These are phyloP conservation scores for Gillenia trifoliata DNA, from an alignment of 306 rosid species.

Conservation along the genomic window DNA sequence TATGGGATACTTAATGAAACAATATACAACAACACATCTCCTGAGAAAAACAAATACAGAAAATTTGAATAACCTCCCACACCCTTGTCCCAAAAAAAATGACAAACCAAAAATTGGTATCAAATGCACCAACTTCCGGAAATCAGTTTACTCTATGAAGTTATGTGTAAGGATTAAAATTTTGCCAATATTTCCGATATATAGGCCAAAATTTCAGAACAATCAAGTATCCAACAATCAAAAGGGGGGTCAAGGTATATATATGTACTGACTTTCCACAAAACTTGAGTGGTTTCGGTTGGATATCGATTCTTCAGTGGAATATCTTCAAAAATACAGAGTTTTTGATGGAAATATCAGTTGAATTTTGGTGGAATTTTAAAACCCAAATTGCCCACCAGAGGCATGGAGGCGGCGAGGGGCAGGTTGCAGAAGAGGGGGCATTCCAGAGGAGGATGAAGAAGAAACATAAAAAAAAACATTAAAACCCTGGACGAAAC, in stretches of 20 bases:
- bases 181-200: background rate
- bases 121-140: background rate
- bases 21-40: background rate
- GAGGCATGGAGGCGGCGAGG: background rate
- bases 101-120: background rate
- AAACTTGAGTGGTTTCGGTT: background rate
- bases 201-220: background rate
- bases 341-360: background rate
- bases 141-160: background rate
- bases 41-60: background rate
- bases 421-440: background rate
- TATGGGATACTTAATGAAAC: background rate
- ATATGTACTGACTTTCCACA: background rate
- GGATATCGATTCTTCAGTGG: background rate
- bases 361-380: background rate
- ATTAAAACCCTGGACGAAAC: too few relatives aligned
- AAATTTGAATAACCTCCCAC: background rate
- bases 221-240: too few relatives aligned
- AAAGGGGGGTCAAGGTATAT: too few relatives aligned
- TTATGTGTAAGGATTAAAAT: background rate
- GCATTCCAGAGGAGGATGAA: background rate
- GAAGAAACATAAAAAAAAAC: background rate
- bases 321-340: background rate
- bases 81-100: background rate
- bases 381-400: background rate